A percentile compares a stretch with the other conserved stretches of the same genome.
Evolutionary conservation across 805 yeast genomes (phyloP).

Genomic region (Ogataea ramenticola): DNA sequence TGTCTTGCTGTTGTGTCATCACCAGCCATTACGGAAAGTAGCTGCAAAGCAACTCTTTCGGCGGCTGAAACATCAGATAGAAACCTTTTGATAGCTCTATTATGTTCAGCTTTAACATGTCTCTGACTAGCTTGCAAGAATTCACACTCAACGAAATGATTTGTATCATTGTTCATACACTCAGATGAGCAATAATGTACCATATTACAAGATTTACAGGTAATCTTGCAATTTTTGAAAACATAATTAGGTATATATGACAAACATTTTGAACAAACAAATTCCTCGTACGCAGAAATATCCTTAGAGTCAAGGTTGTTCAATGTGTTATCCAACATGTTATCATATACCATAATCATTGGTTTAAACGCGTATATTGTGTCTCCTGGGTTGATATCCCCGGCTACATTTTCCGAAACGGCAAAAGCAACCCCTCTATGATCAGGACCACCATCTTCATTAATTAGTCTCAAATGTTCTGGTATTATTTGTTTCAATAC

Average conservation of each 20-base stretch:
- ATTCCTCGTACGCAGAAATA: no score
- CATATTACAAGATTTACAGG: conserved; percentile 6
- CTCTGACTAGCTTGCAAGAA: neutral
- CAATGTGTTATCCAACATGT: no score
- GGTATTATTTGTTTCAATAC: no score
- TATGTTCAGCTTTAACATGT: neutral
- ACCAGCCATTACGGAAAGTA: conserved; percentile 5
- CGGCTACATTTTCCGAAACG: no score
- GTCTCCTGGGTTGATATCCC: no score
- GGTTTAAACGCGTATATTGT: no score
- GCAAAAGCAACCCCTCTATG: no score
- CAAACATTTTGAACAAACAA: neutral
- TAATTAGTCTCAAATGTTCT: no score
- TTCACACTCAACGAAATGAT: conserved; percentile 12
- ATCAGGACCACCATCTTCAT: no score
- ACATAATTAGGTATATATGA: neutral
- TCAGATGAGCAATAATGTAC: conserved; percentile 10
- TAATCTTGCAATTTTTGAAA: conserved; percentile 1
- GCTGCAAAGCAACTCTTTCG: neutral
- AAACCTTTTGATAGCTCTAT: conserved; percentile 4
- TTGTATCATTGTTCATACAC: conserved; percentile 8
- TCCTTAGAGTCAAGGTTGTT: no score
- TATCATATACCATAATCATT: no score
- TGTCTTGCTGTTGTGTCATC: conserved; percentile 3
- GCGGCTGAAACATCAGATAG: conserved; percentile 5